Conservation (phyloP, 306 rosid genomes). For the Macrotyloma uniflorum region DNA sequence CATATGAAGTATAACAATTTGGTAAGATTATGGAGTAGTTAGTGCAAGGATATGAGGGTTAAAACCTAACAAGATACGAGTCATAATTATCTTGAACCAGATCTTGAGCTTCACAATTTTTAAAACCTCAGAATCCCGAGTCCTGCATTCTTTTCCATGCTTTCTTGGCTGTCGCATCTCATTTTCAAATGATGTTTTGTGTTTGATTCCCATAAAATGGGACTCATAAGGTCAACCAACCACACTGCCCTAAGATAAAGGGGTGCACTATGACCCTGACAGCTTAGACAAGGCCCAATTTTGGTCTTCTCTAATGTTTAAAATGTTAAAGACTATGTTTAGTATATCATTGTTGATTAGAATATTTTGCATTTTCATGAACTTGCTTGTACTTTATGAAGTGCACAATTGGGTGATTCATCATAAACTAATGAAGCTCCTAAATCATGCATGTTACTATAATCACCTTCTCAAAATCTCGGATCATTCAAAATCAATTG, state of each 20-base stretch:
- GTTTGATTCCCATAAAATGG: slow-evolving; percentile 36
- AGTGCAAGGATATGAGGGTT: slow-evolving; percentile 14
- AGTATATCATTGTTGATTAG: neutral
- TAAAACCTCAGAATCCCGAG: slow-evolving; percentile 23
- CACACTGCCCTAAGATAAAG: slow-evolving; percentile 22
- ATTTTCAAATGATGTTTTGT: slow-evolving; percentile 11
- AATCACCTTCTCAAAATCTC: neutral
- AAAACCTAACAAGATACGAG: slow-evolving; percentile 27
- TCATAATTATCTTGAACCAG: slow-evolving; percentile 20
- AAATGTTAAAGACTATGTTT: neutral
- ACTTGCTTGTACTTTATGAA: slow-evolving; percentile 35
- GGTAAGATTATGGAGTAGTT: neutral
- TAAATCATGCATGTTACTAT: slow-evolving; percentile 11
- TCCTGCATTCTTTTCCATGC: too few relatives aligned
- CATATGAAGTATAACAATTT: neutral
- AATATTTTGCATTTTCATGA: neutral
- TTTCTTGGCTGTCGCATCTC: slow-evolving; percentile 23
- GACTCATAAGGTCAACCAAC: slow-evolving; percentile 42
- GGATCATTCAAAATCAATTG: slow-evolving; percentile 28
- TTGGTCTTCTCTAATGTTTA: neutral
- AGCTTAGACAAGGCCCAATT: slow-evolving; percentile 32
- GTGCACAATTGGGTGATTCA: neutral
- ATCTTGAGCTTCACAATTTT: slow-evolving; percentile 26
- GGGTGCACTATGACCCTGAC: slow-evolving; percentile 37
- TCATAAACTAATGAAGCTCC: neutral